A percentile compares a stretch with the other conserved stretches of the same genome.
phyloP scores from a whole-genome alignment of 441 rosid genomes.

The Pelargonium myrrhifolium region DNA sequence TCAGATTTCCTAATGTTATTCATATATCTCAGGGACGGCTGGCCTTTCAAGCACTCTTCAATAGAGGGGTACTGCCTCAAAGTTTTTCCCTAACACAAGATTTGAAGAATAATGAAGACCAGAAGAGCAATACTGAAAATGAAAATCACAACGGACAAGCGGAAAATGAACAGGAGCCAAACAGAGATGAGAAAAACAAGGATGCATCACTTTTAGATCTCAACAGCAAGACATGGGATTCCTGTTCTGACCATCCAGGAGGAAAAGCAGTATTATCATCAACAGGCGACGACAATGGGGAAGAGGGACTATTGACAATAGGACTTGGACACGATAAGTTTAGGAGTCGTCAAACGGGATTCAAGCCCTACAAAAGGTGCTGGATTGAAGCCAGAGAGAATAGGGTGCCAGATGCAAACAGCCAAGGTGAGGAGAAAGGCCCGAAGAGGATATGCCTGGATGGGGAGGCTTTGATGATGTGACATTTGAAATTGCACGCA shows the following conservation, averaged over 20 bases:
- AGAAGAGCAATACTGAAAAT: slow-evolving; percentile 29
- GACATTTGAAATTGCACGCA: slow-evolving; percentile 33
- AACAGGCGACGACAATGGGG: slow-evolving; percentile 23
- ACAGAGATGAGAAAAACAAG: slow-evolving; percentile 21
- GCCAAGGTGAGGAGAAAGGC: slow-evolving; percentile 59
- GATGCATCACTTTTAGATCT: slow-evolving; percentile 41
- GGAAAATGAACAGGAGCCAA: slow-evolving; percentile 2
- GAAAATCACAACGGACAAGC: slow-evolving; percentile 19
- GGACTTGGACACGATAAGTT: slow-evolving; percentile 53
- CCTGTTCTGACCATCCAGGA: slow-evolving; percentile 27
- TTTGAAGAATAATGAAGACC: slow-evolving; percentile 24
- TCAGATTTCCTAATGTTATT: slow-evolving; percentile 8
- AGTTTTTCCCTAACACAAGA: slow-evolving; percentile 69
- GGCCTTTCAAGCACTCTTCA: slow-evolving; percentile 87
- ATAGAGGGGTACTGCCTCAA: slow-evolving; percentile 77
- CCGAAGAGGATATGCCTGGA: slow-evolving; percentile 80
- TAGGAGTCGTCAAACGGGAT: slow-evolving; percentile 62
- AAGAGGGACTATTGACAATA: slow-evolving; percentile 40
- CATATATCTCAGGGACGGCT: slow-evolving; percentile 55
- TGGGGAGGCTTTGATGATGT: slow-evolving; percentile 50
- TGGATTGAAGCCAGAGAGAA: slow-evolving; percentile 71
- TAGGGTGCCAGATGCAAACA: slow-evolving; percentile 30
- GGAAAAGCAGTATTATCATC: slow-evolving; percentile 28
- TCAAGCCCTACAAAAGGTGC: slow-evolving; percentile 93
- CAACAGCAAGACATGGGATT: slow-evolving; percentile 29